Evolutionary conservation across 768 basidiomycete species (phyloP).

Genomic region (Serendipita vermifera): DNA sequence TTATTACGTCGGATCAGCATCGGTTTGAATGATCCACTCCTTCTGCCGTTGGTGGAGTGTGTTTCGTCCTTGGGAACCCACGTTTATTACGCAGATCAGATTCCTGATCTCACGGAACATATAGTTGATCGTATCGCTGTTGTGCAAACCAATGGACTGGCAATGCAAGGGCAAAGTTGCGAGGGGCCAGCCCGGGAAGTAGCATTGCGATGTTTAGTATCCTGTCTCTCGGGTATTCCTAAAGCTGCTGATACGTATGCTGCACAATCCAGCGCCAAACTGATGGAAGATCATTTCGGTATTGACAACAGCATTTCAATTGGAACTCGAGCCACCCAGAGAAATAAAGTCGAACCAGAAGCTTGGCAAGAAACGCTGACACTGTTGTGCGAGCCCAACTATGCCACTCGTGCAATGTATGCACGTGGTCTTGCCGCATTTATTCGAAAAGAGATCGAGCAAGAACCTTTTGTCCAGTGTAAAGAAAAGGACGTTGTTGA

Average conservation of each 20-base stretch:
- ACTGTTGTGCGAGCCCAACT: slow-evolving; percentile 67
- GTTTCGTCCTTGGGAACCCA: slow-evolving; percentile 78
- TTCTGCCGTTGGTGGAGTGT: slow-evolving; percentile 58
- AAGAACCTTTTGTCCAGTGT: slow-evolving; percentile 36
- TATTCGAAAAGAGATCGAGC: slow-evolving; percentile 62
- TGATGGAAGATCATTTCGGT: too few relatives aligned
- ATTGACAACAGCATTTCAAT: neutral
- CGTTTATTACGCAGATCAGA: slow-evolving; percentile 91
- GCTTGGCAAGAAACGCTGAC: slow-evolving; percentile 86
- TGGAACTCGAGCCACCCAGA: slow-evolving; percentile 10
- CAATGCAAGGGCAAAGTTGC: slow-evolving; percentile 23
- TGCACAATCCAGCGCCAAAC: too few relatives aligned
- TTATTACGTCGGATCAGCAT: slow-evolving; percentile 56
- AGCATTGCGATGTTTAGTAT: slow-evolving; percentile 56
- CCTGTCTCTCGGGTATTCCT: slow-evolving; percentile 58
- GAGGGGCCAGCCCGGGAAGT: slow-evolving; percentile 39
- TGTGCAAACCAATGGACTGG: slow-evolving; percentile 50
- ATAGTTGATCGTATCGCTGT: slow-evolving; percentile 58
- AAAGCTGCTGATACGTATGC: slow-evolving; percentile 42
- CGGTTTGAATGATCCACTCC: slow-evolving; percentile 47
- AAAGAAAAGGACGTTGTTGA: too few relatives aligned
- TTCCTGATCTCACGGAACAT: slow-evolving; percentile 80
- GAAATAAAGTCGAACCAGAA: slow-evolving; percentile 62
- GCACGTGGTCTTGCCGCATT: slow-evolving; percentile 60
- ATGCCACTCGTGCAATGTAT: slow-evolving; percentile 67